Percentiles rank a stretch among this genome's conserved stretches.
These are phyloP conservation scores for Ceratobasidium sp. DNA, from an alignment of 1,284 basidiomycete species.

Conservation along the genomic window DNA sequence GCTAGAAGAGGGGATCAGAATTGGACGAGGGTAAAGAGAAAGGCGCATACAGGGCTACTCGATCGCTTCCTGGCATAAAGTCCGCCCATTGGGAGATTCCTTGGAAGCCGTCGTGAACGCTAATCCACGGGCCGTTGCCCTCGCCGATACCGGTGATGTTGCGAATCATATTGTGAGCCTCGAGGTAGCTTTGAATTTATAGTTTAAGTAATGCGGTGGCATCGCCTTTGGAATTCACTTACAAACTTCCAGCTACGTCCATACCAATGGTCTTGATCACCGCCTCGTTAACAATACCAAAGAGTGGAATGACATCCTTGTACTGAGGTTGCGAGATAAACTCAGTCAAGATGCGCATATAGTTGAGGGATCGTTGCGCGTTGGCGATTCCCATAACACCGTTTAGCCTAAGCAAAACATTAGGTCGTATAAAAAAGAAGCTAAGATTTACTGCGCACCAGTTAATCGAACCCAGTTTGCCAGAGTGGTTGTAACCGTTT, in stretches of 20 bases:
- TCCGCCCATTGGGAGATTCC: conserved; percentile 66
- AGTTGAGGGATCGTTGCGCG: conserved; percentile 75
- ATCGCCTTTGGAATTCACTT: conserved; percentile 31
- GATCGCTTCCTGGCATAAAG: conserved; percentile 84
- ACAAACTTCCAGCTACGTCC: conserved; percentile 48
- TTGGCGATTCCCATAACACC: conserved; percentile 81
- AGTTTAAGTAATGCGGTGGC: not conserved
- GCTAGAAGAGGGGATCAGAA: not conserved
- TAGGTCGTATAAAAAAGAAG: conserved; percentile 47
- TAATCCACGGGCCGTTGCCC: conserved; percentile 73
- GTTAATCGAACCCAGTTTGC: conserved; percentile 74
- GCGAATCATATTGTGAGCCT: conserved; percentile 76
- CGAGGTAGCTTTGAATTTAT: conserved; percentile 65
- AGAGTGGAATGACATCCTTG: conserved; percentile 68
- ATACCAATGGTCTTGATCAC: conserved; percentile 40
- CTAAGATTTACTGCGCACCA: conserved; percentile 56
- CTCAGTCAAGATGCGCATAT: conserved; percentile 77
- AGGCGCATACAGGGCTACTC: conserved; percentile 67
- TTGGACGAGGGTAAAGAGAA: conserved; percentile 52
- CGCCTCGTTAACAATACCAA: conserved; percentile 50
- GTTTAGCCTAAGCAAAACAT: conserved; percentile 63
- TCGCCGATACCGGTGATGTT: conserved; percentile 73
- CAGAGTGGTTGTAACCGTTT: conserved; percentile 64
- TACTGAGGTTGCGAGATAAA: conserved; percentile 83
- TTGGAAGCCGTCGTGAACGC: conserved; percentile 73